These are phyloP conservation scores for Macrolepiota fuliginosa DNA, from an alignment of 768 basidiomycete species.

Conservation along the genomic window DNA sequence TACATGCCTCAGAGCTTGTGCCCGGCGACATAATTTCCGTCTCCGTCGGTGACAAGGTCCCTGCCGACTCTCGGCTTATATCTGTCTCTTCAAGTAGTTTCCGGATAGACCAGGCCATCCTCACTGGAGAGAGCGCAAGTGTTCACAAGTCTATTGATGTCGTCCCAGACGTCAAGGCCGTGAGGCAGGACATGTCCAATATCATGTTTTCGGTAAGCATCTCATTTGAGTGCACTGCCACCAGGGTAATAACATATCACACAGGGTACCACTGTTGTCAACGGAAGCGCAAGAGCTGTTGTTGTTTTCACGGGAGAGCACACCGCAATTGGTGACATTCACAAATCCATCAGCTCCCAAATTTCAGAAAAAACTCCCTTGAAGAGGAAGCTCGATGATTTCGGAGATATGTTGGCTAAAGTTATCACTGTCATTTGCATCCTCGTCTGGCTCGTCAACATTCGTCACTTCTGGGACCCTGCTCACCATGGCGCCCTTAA, in stretches of 20 bases:
- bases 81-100: conserved; percentile 92
- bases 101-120: conserved; percentile 92
- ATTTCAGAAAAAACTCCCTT: conserved; percentile 95
- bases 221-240: not conserved
- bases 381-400: conserved; percentile 97
- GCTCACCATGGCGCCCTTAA: conserved; percentile 87
- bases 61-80: conserved; percentile 89
- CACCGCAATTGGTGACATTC: conserved; percentile 96
- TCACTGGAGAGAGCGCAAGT: conserved; percentile 91
- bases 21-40: conserved; percentile 93
- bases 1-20: conserved; percentile 88
- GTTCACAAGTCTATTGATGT: conserved; percentile 76
- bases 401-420: conserved; percentile 96
- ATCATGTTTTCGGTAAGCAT: conserved; percentile 84
- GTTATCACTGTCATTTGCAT: conserved; percentile 97
- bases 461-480: conserved; percentile 95
- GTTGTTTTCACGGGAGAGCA: conserved; percentile 83
- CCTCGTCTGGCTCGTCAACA: conserved; percentile 97
- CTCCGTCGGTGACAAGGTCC: conserved; percentile 92
- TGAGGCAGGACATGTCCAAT: conserved; percentile 98
- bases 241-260: conserved; percentile 1
- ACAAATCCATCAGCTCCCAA: conserved; percentile 92
- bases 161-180: conserved; percentile 74
- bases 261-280: conserved; percentile 95
- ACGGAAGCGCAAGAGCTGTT: conserved; percentile 83